phyloP scores from a whole-genome alignment of 805 yeast genomes.

The Candida verbasci region DNA sequence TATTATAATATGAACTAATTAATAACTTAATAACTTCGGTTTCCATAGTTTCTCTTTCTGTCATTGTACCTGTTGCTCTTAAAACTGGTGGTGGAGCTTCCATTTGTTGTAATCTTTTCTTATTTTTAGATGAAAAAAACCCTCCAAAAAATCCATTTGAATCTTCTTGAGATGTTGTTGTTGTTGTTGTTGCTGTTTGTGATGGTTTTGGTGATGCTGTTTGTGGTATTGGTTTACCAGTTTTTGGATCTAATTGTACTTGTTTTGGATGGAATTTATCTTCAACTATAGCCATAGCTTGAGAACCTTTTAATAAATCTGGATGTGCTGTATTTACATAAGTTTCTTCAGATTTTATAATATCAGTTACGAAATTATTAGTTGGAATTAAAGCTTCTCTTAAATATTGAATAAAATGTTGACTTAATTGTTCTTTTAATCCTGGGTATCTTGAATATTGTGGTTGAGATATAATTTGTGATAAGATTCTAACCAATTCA shows the following conservation, averaged over 20 bases:
- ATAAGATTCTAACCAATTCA: conserved; percentile 85
- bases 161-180: no score
- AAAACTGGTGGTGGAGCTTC: conserved; percentile 96
- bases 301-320: conserved; percentile 89
- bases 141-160: conserved; percentile 90
- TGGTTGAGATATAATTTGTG: conserved; percentile 78
- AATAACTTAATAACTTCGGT: conserved; percentile 94
- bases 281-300: conserved; percentile 89
- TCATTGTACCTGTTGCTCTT: conserved; percentile 87
- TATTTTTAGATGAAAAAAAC: conserved; percentile 86
- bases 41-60: conserved; percentile 94
- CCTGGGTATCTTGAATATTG: conserved; percentile 87
- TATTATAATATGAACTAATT: conserved; percentile 84
- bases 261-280: conserved; percentile 79
- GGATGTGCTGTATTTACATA: conserved; percentile 98
- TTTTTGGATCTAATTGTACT: conserved; percentile 78
- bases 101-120: conserved; percentile 90
- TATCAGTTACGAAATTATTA: conserved; percentile 75
- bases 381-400: conserved; percentile 82
- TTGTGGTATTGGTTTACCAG: conserved; percentile 73
- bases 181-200: conserved; percentile 21
- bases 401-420: conserved; percentile 72
- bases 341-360: conserved; percentile 82
- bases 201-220: conserved; percentile 31
- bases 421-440: conserved; percentile 80